Evolutionary conservation across 768 basidiomycete genomes (phyloP), one percentile per base, ranked within the genome.

Genomic region (Piloderma croceum): DNA sequence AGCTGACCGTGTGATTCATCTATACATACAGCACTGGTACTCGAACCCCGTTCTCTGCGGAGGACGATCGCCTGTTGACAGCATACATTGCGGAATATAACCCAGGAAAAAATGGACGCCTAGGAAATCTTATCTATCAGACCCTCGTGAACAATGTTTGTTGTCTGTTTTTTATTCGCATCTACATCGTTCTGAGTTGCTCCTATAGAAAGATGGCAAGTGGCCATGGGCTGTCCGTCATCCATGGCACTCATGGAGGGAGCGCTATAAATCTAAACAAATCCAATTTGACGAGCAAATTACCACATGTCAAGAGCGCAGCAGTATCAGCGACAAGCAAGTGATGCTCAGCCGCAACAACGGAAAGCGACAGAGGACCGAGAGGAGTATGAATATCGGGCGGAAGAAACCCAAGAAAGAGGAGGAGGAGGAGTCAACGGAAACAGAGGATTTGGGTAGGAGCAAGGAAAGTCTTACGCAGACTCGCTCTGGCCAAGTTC

Each of bases 231-330:
- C 69, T n/a, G 45, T 36, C 13, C 58, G 54, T 5, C 82, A 81
- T 53, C 3, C 77, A 3, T 76, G 68, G 74, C 65, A 67, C 13
- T 78, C 78, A 4, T 83, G 82, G 82, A 71, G 77, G 17, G 70
- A 76, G 34, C 67, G 71, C n/a, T 83, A 83, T 47, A 61, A 53
- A 44, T 75, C 64, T 45, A 63, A 81, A 36, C 36, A 62, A 25
- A 48, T 24, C 0, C 18, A 47, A 0, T 79, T 77, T 38, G 68
- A 81, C 44, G 21, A 7, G 3, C 37, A 34, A 13, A 79, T 82
- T 27, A 47, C 36, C 25, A 51, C 31, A 7, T 71, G 70, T 42
- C 69, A 69, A 40, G 39, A 45, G 42, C n/a, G n/a, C n/a, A n/a
- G n/a, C n/a, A n/a, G n/a, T n/a, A n/a, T n/a, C n/a, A n/a, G n/a